Percentiles rank a stretch among this genome's conserved stretches.
phyloP scores from a whole-genome alignment of 1,139 yeast genomes.

The Nadsonia commutata region DNA sequence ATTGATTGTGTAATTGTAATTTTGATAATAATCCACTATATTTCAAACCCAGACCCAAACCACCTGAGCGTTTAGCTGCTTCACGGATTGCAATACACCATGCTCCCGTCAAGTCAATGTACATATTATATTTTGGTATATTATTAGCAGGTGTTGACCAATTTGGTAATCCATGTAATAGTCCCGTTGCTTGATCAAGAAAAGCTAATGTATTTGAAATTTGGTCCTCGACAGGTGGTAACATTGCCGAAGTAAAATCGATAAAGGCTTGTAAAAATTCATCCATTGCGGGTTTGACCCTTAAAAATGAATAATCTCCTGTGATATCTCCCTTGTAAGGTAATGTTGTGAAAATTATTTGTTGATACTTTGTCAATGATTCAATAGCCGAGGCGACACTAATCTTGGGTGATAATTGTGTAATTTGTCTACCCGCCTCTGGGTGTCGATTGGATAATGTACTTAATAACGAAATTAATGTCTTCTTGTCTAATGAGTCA shows the following conservation, averaged over 20 bases:
- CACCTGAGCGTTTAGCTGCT: slow-evolving; percentile 25
- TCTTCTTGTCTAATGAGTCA: slow-evolving; percentile 47
- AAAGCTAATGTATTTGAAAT: slow-evolving; percentile 46
- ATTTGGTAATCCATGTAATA: slow-evolving; percentile 56
- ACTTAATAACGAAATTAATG: slow-evolving; percentile 38
- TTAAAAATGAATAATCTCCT: slow-evolving; percentile 75
- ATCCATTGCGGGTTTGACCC: slow-evolving; percentile 59
- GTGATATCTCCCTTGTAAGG: slow-evolving; percentile 65
- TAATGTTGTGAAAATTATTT: slow-evolving; percentile 33
- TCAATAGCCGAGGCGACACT: slow-evolving; percentile 37
- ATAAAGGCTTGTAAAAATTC: slow-evolving; percentile 67
- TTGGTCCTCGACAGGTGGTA: slow-evolving; percentile 63
- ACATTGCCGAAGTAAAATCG: slow-evolving; percentile 63
- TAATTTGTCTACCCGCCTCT: slow-evolving; percentile 39
- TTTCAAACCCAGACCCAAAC: slow-evolving; percentile 11
- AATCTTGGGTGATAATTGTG: slow-evolving; percentile 43
- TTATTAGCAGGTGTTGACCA: slow-evolving; percentile 61
- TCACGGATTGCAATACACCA: slow-evolving; percentile 53
- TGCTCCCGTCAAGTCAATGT: slow-evolving; percentile 66
- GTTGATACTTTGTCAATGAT: slow-evolving; percentile 34
- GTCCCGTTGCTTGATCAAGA: slow-evolving; percentile 48
- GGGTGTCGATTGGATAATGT: slow-evolving; percentile 47
- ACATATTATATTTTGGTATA: slow-evolving; percentile 56
- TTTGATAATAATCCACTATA: neutral
- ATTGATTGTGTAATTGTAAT: neutral